phyloP scores from a whole-genome alignment of 1,284 basidiomycete species.

The Kwoniella shivajii region DNA sequence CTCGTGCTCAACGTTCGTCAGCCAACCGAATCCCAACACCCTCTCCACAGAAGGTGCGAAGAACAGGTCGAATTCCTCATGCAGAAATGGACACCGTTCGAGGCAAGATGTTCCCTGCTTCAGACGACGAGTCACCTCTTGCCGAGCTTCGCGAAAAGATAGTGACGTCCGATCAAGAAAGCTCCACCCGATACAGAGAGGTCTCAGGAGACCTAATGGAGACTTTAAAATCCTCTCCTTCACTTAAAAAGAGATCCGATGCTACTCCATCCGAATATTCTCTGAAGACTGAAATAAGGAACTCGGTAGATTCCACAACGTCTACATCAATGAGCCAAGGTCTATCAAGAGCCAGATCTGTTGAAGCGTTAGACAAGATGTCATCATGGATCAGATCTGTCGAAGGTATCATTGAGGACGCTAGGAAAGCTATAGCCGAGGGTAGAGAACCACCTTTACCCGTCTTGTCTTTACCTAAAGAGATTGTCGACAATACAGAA shows the following conservation, averaged over 20 bases:
- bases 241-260: neutral
- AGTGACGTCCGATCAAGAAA: constrained; percentile 29
- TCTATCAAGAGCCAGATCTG: constrained; percentile 12
- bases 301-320: neutral
- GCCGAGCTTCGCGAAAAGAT: constrained; percentile 32
- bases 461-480: constrained; percentile 17
- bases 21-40: constrained; percentile 15
- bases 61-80: constrained; percentile 8
- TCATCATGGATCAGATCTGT: constrained; percentile 50
- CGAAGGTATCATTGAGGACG: constrained; percentile 50
- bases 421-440: constrained; percentile 46
- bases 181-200: constrained; percentile 25
- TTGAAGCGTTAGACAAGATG: constrained; percentile 44
- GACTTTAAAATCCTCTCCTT: constrained; percentile 1
- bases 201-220: constrained; percentile 28
- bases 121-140: constrained; percentile 25
- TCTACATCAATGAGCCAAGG: neutral
- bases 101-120: constrained; percentile 23
- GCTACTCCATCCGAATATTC: neutral
- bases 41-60: constrained; percentile 19
- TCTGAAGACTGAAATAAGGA: neutral
- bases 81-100: constrained; percentile 13
- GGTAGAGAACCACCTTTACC: constrained; percentile 40
- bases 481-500: constrained; percentile 9
- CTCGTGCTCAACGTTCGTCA: constrained; percentile 8